These are phyloP conservation scores for Apium graveolens DNA, from an alignment of 129 eudicot genomes.

Conservation along the genomic window DNA sequence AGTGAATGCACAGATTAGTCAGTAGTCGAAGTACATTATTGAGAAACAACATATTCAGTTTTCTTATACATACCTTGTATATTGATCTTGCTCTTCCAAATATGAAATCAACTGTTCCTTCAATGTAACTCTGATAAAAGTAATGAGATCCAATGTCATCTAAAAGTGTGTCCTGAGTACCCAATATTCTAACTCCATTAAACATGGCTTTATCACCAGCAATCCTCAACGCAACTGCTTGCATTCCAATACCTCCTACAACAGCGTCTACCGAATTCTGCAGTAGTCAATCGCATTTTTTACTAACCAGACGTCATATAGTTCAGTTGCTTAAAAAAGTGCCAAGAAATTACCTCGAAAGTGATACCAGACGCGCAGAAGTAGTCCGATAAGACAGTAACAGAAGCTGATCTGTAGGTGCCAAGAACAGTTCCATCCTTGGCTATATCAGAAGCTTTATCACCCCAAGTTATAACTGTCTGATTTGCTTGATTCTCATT, in stretches of 20 bases:
- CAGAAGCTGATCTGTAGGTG: slow-evolving; percentile 66
- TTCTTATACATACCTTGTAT: slow-evolving; percentile 36
- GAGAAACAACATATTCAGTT: background rate
- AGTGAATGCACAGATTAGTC: background rate
- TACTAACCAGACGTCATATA: background rate
- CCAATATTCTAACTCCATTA: slow-evolving; percentile 59
- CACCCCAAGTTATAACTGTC: slow-evolving; percentile 70
- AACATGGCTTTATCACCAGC: slow-evolving; percentile 67
- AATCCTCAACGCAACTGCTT: slow-evolving; percentile 85
- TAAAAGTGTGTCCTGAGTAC: slow-evolving; percentile 76
- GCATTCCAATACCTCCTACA: slow-evolving; percentile 46
- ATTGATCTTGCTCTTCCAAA: slow-evolving; percentile 81
- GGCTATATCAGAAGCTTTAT: slow-evolving; percentile 53
- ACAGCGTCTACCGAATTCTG: slow-evolving; percentile 61
- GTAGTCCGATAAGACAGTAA: slow-evolving; percentile 57
- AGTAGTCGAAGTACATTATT: background rate
- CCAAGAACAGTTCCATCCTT: slow-evolving; percentile 49
- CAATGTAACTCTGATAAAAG: slow-evolving; percentile 51
- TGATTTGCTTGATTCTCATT: slow-evolving; percentile 24
- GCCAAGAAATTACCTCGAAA: slow-evolving; percentile 35
- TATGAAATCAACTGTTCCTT: slow-evolving; percentile 84
- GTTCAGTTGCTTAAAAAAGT: background rate
- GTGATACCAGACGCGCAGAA: slow-evolving; percentile 78
- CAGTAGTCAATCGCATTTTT: background rate
- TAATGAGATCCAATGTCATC: slow-evolving; percentile 71